Percentiles rank a stretch among this genome's conserved stretches.
These are phyloP conservation scores for Pluteus cervinus DNA, from an alignment of 768 basidiomycete genomes.

Conservation along the genomic window DNA sequence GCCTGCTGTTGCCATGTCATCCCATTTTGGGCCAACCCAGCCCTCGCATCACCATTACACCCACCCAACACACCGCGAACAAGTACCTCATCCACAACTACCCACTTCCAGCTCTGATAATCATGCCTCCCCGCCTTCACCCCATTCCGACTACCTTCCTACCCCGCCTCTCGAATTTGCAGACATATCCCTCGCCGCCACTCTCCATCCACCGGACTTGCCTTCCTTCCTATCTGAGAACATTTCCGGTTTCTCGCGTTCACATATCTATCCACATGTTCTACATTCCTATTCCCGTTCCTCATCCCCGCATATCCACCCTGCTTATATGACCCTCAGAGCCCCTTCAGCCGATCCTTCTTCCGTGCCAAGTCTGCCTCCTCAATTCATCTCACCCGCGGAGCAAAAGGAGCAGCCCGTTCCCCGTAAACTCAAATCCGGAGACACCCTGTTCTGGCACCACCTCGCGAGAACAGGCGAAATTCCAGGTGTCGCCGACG, in stretches of 20 bases:
- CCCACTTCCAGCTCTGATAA: too few relatives aligned
- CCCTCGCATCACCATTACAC: slow-evolving; percentile 7
- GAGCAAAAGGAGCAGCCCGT: slow-evolving; percentile 35
- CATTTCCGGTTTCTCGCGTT: too few relatives aligned
- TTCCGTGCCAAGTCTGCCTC: slow-evolving; percentile 6
- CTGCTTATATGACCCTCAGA: slow-evolving; percentile 4
- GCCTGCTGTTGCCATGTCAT: slow-evolving; percentile 9
- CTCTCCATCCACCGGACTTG: slow-evolving; percentile 7
- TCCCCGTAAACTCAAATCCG: slow-evolving; percentile 40
- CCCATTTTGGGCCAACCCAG: slow-evolving; percentile 9
- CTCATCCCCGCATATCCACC: slow-evolving; percentile 1
- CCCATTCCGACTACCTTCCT: slow-evolving; percentile 27
- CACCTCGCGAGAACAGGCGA: slow-evolving; percentile 67
- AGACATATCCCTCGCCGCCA: slow-evolving; percentile 18
- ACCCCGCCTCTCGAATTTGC: slow-evolving; percentile 34
- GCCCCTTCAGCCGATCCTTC: slow-evolving; percentile 7
- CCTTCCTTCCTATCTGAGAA: too few relatives aligned
- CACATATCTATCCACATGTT: too few relatives aligned
- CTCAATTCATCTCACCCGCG: slow-evolving; percentile 20
- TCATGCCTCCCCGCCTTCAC: slow-evolving; percentile 20
- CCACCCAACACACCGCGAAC: slow-evolving; percentile 11
- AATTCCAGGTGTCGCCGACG: slow-evolving; percentile 62
- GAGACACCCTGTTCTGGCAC: slow-evolving; percentile 72
- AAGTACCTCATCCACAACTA: slow-evolving; percentile 4
- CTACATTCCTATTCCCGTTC: slow-evolving; percentile 20